phyloP scores from a whole-genome alignment of 148 eudicot genomes.

The Chenopodium suecicum region DNA sequence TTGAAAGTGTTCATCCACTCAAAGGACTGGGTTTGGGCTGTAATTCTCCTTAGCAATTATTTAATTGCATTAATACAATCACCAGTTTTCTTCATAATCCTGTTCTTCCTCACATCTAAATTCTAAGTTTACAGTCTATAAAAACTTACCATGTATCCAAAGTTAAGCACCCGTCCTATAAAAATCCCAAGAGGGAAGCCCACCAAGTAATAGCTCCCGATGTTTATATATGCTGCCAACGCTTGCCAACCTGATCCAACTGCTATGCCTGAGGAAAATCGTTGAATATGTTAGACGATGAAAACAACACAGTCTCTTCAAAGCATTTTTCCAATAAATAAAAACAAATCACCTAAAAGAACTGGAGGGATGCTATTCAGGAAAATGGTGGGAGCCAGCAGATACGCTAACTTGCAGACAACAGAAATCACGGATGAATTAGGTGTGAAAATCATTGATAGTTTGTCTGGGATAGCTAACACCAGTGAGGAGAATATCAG shows the following conservation, averaged over 20 bases:
- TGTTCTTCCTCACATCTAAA: no score
- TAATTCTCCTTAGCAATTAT: no score
- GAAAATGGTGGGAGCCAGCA: slow-evolving; percentile 29
- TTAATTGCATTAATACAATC: no score
- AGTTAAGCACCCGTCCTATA: slow-evolving; percentile 28
- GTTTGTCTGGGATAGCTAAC: slow-evolving; percentile 28
- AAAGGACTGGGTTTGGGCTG: no score
- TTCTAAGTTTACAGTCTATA: no score
- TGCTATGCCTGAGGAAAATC: slow-evolving; percentile 38
- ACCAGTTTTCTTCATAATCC: no score
- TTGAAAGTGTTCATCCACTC: no score
- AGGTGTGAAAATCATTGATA: slow-evolving; percentile 35
- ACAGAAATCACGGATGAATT: slow-evolving; percentile 26
- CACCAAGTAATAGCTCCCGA: slow-evolving; percentile 34
- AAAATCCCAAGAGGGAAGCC: slow-evolving; percentile 38
- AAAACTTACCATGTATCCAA: slow-evolving; percentile 33
- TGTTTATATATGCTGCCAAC: slow-evolving; percentile 47
- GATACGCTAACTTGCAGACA: slow-evolving; percentile 28
- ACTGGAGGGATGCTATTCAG: slow-evolving; percentile 38
- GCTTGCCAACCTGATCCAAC: slow-evolving; percentile 73
- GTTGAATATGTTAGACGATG: neutral
- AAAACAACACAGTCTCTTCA: neutral
- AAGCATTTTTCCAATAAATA: neutral
- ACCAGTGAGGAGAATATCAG: slow-evolving; percentile 26
- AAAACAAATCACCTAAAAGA: slow-evolving; percentile 26